phyloP scores from a whole-genome alignment of 768 basidiomycete species.

The Filobasidium wieringae region DNA sequence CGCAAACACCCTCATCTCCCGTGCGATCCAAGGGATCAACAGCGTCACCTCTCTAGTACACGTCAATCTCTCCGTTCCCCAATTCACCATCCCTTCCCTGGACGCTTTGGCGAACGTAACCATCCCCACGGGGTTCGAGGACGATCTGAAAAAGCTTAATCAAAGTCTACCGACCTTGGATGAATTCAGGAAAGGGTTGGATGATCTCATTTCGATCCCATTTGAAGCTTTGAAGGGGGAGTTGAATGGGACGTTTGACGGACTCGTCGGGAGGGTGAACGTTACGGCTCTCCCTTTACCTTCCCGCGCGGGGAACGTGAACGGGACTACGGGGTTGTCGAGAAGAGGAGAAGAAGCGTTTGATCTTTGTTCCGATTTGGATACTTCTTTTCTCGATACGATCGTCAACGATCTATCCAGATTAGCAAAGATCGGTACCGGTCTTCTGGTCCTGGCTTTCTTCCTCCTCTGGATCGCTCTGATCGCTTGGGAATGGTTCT shows the following conservation, averaged over 20 bases:
- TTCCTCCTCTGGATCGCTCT: conserved; percentile 61
- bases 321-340: neutral
- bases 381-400: conserved; percentile 75
- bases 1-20: conserved; percentile 58
- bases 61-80: conserved; percentile 51
- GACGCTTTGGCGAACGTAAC: conserved; percentile 62
- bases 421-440: conserved; percentile 63
- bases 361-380: conserved; percentile 63
- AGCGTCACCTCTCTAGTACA: conserved; percentile 54
- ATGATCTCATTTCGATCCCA: conserved; percentile 49
- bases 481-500: conserved; percentile 74
- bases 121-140: conserved; percentile 64
- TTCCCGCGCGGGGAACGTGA: conserved; percentile 4
- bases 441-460: conserved; percentile 61
- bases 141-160: conserved; percentile 65
- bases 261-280: conserved; percentile 4
- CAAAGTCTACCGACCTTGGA: conserved; percentile 63
- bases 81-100: conserved; percentile 64
- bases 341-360: neutral
- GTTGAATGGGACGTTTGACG: conserved; percentile 67
- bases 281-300: conserved; percentile 12
- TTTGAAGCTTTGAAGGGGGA: conserved; percentile 79
- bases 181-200: conserved; percentile 62
- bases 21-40: conserved; percentile 58
- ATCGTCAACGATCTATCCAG: conserved; percentile 67